Evolutionary conservation across 192 early-diverging fungal genomes (phyloP), one percentile per base, ranked within the genome.

Genomic region (Coemansia sp.): DNA sequence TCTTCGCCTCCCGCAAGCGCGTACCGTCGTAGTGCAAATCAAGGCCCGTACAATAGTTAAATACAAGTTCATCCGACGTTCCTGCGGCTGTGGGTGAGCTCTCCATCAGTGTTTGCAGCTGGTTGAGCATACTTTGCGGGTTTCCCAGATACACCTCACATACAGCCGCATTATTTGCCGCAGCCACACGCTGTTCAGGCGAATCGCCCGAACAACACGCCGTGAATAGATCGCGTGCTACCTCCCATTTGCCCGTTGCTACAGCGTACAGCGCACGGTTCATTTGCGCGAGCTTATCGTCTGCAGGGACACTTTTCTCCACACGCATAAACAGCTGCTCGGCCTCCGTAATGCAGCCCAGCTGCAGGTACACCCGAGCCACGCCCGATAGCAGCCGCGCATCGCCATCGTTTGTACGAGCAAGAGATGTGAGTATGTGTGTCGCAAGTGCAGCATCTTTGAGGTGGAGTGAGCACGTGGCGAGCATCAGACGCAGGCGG

Each of bases 101-200:
- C 11, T 25, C 54, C 71, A 80, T 73, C 6, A 73, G 38, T 14
- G 55, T 40, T 29, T 73, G 63, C 44, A 80, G 53, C 3, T 28
- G 42, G 14, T 56, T 46, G 23, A 80, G 64, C 70, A 73, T 73
- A 7, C 42, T 45, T 50, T 73, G 66, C 5, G 71, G 77, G 33
- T 46, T 55, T 14, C 77, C 77, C 67, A 73, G 16, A 23, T 80
- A 80, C 52, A 80, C 25, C 2, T 80, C 71, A 32, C 77, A 80
- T 6, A 80, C 19, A 16, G 67, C 66, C 4, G 47, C 29, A 59
- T 80, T 80, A 21, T 73, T 73, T n/a, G 33, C 71, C 0, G 67
- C 47, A 49, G 14, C 21, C 4, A 49, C 24, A 3, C 3, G 47
- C 25, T 49, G 23, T 18, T 46, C 23, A 5, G 5, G 3, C 3